phyloP scores from a whole-genome alignment of 2,329 filamentous ascomycete genomes.

The Aspergillus tubingensis region DNA sequence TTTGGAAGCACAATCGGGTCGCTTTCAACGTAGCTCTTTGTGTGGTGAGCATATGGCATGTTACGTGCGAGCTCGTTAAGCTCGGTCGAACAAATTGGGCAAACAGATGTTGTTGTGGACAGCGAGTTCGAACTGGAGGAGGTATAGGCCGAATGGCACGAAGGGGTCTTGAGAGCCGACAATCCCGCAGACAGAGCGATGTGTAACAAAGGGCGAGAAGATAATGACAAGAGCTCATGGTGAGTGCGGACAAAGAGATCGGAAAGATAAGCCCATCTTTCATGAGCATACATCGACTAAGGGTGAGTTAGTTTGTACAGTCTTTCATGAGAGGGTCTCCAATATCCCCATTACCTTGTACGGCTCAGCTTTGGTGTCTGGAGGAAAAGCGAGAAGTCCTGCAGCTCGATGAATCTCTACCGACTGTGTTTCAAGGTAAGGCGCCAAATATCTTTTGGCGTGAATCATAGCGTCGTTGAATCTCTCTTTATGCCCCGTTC shows the following conservation, averaged over 20 bases:
- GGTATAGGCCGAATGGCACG: conserved; percentile 73
- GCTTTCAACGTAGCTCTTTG: conserved; percentile 86
- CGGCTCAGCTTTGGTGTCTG: conserved; percentile 60
- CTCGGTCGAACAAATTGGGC: conserved; percentile 94
- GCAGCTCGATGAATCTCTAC: conserved; percentile 71
- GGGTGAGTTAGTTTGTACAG: conserved; percentile 10
- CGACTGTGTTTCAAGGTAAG: conserved; percentile 68
- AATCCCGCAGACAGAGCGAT: conserved; percentile 88
- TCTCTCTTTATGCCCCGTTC: conserved; percentile 64
- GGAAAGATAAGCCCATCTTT: conserved; percentile 75
- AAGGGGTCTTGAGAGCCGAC: conserved; percentile 91
- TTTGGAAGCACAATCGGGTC: conserved; percentile 88
- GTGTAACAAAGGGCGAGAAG: conserved; percentile 80
- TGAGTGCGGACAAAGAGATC: conserved; percentile 82
- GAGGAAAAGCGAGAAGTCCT: conserved; percentile 75
- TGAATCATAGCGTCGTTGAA: conserved; percentile 76
- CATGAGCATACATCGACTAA: conserved; percentile 70
- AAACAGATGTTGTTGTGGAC: conserved; percentile 71
- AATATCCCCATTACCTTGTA: conserved; percentile 53
- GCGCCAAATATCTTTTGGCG: conserved; percentile 76
- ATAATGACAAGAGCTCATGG: conserved; percentile 80
- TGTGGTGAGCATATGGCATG: conserved; percentile 93
- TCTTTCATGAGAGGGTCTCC: no score
- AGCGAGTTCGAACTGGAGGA: conserved; percentile 56
- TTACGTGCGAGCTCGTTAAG: conserved; percentile 85